These are phyloP conservation scores for Pseudogymnoascus sp. DNA, from an alignment of 2,329 filamentous ascomycete genomes.

Conservation along the genomic window DNA sequence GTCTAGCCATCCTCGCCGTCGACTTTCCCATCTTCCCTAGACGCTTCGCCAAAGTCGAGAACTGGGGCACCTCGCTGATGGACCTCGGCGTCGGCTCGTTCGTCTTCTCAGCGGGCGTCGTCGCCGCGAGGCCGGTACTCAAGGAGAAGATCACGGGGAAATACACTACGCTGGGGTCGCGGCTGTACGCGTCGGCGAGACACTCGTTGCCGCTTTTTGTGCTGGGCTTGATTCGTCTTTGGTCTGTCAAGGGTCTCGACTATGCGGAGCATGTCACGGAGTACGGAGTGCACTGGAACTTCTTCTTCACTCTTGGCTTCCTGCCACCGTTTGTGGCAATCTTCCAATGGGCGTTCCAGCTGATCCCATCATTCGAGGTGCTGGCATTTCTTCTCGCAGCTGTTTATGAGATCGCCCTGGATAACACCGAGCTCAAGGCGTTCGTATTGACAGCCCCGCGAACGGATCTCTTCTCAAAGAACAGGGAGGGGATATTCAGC, in stretches of 20 bases:
- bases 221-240: conserved; percentile 71
- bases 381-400: conserved; percentile 63
- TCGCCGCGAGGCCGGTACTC: conserved; percentile 75
- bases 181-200: conserved; percentile 60
- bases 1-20: conserved; percentile 87
- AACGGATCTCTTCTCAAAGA: conserved; percentile 73
- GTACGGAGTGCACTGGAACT: conserved; percentile 99
- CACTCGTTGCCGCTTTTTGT: conserved; percentile 77
- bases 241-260: conserved; percentile 87
- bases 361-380: conserved; percentile 69
- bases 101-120: conserved; percentile 86
- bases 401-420: conserved; percentile 67
- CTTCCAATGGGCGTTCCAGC: conserved; percentile 62
- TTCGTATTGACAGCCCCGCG: conserved; percentile 80
- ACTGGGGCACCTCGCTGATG: conserved; percentile 99
- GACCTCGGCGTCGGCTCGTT: conserved; percentile 96
- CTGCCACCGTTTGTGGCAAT: conserved; percentile 82
- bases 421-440: conserved; percentile 68
- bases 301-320: conserved; percentile 92
- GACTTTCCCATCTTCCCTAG: conserved; percentile 91
- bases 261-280: conserved; percentile 97
- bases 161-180: conserved; percentile 42
- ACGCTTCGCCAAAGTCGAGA: conserved; percentile 95
- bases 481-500: conserved; percentile 91
- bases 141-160: conserved; percentile 55